Base-by-base conservation (phyloP, 345 rosid species). In the Linum lewisii region DNA sequence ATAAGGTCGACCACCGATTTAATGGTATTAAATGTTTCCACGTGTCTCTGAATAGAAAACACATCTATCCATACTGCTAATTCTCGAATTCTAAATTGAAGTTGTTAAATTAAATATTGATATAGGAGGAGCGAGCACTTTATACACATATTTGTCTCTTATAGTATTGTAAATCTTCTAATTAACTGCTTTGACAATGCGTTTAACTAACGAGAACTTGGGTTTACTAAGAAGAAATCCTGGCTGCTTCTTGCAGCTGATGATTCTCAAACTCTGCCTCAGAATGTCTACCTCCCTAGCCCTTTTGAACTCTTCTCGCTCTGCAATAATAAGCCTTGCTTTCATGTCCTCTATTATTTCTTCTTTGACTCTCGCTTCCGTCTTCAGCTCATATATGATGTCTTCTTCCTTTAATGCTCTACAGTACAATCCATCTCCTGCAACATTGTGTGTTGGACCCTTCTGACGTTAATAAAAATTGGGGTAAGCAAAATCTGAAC, bases 261-360 rank as follows among this genome's bases (percentile, higher is more conserved):
- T 69, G 61, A 88, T 88, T 55, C 77, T 77, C 65, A 82, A 67
- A 70, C 88, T 85, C 73, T 88, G 96, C 63, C 85, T 80, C 54
- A 88, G 75, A 26, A 88, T 78, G 76, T 86, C 96, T 23, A 78
- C 64, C 49, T 86, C 91, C 63, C 81, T 74, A 65, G 78, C 78
- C 60, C 70, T 85, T 26, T 56, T 82, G 66, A 60, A 32, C 62
- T 60, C 65, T 64, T 83, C 79, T 20, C 51, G 66, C 73, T 88
- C 88, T 68, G 67, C 68, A 7, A 73, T 64, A 56, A 60, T 75
- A 61, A 84, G 36, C 54, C 55, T 62, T n/a, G 63, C 70, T 56
- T 72, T 79, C 37, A 86, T 79, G 38, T 71, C 70, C 59, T 76
- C 68, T 34, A 84, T 81, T 10, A 63, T 78, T 37, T 75, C 77